Evolutionary conservation across 768 basidiomycete genomes (phyloP), one percentile per base, ranked within the genome.

Genomic region (Arthromyces matolae): DNA sequence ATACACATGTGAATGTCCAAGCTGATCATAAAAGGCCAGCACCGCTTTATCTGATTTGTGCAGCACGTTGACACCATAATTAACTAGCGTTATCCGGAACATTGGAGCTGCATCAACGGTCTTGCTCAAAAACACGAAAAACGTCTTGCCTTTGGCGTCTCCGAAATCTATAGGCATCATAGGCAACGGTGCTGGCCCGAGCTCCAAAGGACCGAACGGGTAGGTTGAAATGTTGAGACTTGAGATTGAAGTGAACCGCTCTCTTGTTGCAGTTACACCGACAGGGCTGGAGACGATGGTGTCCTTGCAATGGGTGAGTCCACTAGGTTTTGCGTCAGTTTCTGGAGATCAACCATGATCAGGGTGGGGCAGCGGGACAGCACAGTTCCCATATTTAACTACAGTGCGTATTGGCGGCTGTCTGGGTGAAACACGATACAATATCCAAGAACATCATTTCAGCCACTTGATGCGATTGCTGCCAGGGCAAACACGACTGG

Each of bases 101-200:
- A 79, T 86, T 34, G 84, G 77, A 31, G 79, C 78, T 3, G 79
- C 83, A 0, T 80, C 79, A 7, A 81, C 78, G 1, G 77, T 85
- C 13, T 67, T 86, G 28, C 66, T 87, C 35, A 87, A 85, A 63
- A 86, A 86, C 57, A 60, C 54, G 4, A 67, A 71, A 32, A 62
- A 63, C 38, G 64, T 66, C 14, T 60, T 81, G 40, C 71, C 84
- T 49, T 53, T 81, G 46, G 65, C 71, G 42, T 60, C 68, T 34
- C 71, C 76, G 2, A 69, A 67, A 56, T 65, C 71, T 5, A 75
- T 86, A 31, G 79, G 69, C 0, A 64, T 86, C 16, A 71, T 85
- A 40, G 85, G 85, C 4, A 74, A 66, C 51, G 83, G 79, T 29
- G 79, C 82, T 8, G 78, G 76, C 4, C 72, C 80, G 5, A 71